Percentiles rank a stretch among this genome's conserved stretches.
phyloP scores from a whole-genome alignment of 2,329 filamentous ascomycete species.

The Ambrosiella beaveri region DNA sequence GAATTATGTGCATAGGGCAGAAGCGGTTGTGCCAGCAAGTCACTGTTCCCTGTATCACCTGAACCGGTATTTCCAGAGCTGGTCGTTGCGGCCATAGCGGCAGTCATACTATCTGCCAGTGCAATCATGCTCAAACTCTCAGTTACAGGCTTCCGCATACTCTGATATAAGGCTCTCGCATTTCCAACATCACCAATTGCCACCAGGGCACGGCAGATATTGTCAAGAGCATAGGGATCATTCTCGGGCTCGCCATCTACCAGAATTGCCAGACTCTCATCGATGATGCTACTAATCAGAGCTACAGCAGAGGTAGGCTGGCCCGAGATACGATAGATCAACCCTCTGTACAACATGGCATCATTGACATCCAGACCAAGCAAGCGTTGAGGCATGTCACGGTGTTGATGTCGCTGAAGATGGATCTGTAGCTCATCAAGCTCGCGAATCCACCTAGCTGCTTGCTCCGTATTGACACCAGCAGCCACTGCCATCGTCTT shows the following conservation, averaged over 20 bases:
- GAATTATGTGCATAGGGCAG: slow-evolving; percentile 21
- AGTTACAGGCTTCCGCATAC: slow-evolving; percentile 20
- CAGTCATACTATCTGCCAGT: neutral
- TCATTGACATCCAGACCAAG: slow-evolving; percentile 26
- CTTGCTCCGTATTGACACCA: slow-evolving; percentile 16
- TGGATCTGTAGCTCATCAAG: slow-evolving; percentile 22
- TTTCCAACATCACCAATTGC: slow-evolving; percentile 23
- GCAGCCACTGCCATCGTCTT: slow-evolving; percentile 19
- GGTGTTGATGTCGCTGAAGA: slow-evolving; percentile 23
- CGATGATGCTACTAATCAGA: slow-evolving; percentile 20
- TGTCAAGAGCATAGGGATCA: slow-evolving; percentile 26
- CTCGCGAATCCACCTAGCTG: slow-evolving; percentile 20
- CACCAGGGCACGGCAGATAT: slow-evolving; percentile 24
- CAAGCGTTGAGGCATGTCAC: slow-evolving; percentile 24
- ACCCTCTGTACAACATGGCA: slow-evolving; percentile 24
- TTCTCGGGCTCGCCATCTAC: slow-evolving; percentile 26
- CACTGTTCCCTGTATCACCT: slow-evolving; percentile 16
- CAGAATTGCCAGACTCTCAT: slow-evolving; percentile 23
- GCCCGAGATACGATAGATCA: slow-evolving; percentile 22
- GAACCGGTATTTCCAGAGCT: slow-evolving; percentile 16
- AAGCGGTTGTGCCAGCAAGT: slow-evolving; percentile 19
- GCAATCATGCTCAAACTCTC: slow-evolving; percentile 18
- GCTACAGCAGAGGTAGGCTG: slow-evolving; percentile 17
- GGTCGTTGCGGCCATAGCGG: neutral
- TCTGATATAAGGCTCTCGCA: slow-evolving; percentile 23